These are phyloP conservation scores for Diaporthe capsici DNA, from an alignment of 2,329 filamentous ascomycete species.

Conservation along the genomic window DNA sequence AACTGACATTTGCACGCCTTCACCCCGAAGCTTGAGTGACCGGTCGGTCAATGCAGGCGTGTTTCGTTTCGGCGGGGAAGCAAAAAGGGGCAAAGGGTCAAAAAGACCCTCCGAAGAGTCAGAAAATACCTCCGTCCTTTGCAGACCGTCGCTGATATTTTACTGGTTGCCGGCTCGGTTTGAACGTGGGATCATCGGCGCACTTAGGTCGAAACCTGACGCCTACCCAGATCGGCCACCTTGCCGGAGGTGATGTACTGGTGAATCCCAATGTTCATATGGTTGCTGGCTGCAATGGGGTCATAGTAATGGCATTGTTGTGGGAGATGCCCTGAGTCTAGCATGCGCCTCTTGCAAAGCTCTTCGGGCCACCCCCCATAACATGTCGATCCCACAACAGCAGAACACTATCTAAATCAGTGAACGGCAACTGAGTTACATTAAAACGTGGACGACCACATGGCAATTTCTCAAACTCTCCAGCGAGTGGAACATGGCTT, in stretches of 20 bases:
- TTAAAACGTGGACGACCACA: background rate
- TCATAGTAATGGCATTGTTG: background rate
- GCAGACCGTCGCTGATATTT: constrained; percentile 21
- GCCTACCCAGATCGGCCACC: constrained; percentile 13
- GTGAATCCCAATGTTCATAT: background rate
- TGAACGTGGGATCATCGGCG: constrained; percentile 14
- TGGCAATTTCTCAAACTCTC: background rate
- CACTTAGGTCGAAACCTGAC: background rate
- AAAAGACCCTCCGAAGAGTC: constrained; percentile 31
- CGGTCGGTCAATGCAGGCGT: background rate
- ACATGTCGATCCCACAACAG: background rate
- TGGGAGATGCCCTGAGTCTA: background rate
- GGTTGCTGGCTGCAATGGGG: too few species aligned
- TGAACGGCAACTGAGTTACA: background rate
- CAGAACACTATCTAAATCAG: background rate
- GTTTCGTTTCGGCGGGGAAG: background rate
- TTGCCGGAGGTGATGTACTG: background rate
- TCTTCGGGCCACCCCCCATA: background rate
- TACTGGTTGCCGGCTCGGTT: background rate
- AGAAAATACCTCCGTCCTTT: constrained; percentile 29
- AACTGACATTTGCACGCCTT: background rate
- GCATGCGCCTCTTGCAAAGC: background rate
- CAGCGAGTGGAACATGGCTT: background rate
- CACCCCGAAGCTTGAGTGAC: background rate
- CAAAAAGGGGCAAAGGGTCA: background rate